Conservation (phyloP, 352 stramenopile genomes). For the Phytopythium chamaehyphon region DNA sequence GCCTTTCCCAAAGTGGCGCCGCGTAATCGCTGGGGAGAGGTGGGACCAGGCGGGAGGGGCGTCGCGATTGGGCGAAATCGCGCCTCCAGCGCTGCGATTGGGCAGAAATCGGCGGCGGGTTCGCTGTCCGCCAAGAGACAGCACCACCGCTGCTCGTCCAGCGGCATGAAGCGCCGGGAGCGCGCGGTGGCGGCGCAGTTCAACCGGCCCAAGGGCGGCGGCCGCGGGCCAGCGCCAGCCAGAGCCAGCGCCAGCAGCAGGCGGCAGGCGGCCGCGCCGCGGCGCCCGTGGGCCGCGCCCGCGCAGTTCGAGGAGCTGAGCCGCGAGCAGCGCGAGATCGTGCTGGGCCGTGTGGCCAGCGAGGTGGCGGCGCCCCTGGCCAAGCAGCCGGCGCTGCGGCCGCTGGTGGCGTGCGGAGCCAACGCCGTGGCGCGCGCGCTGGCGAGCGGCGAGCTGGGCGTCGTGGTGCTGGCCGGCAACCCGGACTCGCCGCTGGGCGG, state of each 20-base stretch:
- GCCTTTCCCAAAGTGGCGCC: no score
- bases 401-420: conserved; percentile 39
- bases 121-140: neutral
- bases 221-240: no score
- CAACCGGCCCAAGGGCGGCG: conserved; percentile 18
- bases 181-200: conserved; percentile 22
- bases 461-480: conserved; percentile 70
- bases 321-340: conserved; percentile 76
- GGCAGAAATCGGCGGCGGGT: neutral
- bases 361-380: conserved; percentile 32
- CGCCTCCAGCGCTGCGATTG: no score
- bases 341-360: conserved; percentile 67
- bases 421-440: conserved; percentile 55
- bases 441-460: conserved; percentile 31
- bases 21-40: no score
- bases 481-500: conserved; percentile 49
- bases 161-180: conserved; percentile 16
- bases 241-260: conserved; percentile 2
- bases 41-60: no score
- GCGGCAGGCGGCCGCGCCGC: conserved; percentile 11
- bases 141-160: neutral
- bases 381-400: conserved; percentile 6
- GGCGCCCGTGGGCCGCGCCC: conserved; percentile 36
- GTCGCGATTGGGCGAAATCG: no score
- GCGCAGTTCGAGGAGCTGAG: conserved; percentile 59